These are phyloP conservation scores for Aureobasidium melanogenum DNA, from an alignment of 2,329 filamentous ascomycete genomes.

Conservation along the genomic window DNA sequence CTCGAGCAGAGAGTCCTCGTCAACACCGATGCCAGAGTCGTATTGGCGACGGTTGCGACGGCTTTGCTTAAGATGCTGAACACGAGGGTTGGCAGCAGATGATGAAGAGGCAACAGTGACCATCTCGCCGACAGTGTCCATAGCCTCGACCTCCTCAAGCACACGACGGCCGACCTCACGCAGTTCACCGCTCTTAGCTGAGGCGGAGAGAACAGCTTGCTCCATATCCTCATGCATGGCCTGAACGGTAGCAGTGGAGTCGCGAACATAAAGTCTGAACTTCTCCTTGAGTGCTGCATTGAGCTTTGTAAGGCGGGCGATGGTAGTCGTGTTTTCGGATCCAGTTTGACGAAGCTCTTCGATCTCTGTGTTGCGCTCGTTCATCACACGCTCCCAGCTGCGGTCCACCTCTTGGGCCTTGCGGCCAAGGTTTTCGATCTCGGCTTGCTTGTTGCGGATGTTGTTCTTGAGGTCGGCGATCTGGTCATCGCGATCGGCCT, in stretches of 20 bases:
- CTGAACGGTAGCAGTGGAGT: slow-evolving; percentile 21
- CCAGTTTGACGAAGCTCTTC: slow-evolving; percentile 25
- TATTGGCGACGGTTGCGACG: slow-evolving; percentile 16
- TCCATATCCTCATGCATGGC: slow-evolving; percentile 17
- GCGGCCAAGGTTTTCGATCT: slow-evolving; percentile 24
- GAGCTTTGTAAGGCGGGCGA: slow-evolving; percentile 20
- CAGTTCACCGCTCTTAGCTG: not conserved
- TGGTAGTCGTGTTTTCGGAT: slow-evolving; percentile 17
- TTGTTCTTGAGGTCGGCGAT: slow-evolving; percentile 22
- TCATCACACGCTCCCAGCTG: slow-evolving; percentile 32
- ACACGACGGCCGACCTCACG: slow-evolving; percentile 1
- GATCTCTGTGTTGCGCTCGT: slow-evolving; percentile 31
- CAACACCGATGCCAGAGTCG: slow-evolving; percentile 22
- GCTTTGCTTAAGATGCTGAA: slow-evolving; percentile 15
- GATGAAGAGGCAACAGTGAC: not conserved
- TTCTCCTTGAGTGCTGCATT: slow-evolving; percentile 21
- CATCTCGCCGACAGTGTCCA: slow-evolving; percentile 17
- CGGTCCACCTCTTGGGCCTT: slow-evolving; percentile 30
- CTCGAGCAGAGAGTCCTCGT: slow-evolving; percentile 1
- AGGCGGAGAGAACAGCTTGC: not conserved
- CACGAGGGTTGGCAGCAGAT: not conserved
- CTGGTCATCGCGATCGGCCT: slow-evolving; percentile 25
- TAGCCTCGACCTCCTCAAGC: slow-evolving; percentile 17
- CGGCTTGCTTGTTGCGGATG: slow-evolving; percentile 26
- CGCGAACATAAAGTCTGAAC: slow-evolving; percentile 27